phyloP scores from a whole-genome alignment of 2,329 filamentous ascomycete species.

The Calonectria hawksworthii region DNA sequence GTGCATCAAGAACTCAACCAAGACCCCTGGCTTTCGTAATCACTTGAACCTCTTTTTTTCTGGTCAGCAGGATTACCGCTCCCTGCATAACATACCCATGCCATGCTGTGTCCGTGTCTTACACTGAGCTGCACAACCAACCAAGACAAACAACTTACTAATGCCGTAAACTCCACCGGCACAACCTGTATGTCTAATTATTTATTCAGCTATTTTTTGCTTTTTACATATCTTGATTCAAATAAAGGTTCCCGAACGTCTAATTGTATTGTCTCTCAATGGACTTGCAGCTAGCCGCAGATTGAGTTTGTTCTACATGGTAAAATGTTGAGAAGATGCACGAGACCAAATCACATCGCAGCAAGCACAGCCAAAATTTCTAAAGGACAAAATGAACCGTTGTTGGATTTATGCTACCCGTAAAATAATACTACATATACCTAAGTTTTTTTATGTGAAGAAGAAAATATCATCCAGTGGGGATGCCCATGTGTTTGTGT shows the following conservation, averaged over 20 bases:
- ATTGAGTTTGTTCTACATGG: not conserved
- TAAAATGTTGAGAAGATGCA: not conserved
- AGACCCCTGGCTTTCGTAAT: not conserved
- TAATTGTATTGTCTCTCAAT: not conserved
- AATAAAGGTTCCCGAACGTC: not conserved
- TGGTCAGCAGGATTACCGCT: not conserved
- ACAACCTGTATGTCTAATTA: not conserved
- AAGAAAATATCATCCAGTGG: conserved; percentile 21
- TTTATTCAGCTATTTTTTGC: too few species aligned
- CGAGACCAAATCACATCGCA: not conserved
- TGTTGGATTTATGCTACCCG: conserved; percentile 17
- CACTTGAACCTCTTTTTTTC: not conserved
- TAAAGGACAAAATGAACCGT: not conserved
- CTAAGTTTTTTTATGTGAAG: conserved; percentile 24
- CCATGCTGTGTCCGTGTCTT: too few species aligned
- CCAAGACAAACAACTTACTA: not conserved
- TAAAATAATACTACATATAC: conserved; percentile 8
- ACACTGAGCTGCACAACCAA: not conserved
- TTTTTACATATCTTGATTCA: not conserved
- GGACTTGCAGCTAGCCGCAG: not conserved
- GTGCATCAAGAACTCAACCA: not conserved
- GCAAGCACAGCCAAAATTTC: too few species aligned
- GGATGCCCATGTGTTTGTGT: conserved; percentile 10
- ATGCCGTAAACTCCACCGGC: not conserved
- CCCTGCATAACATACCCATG: not conserved